phyloP scores from a whole-genome alignment of 345 rosid genomes.

The Garcia nutans region DNA sequence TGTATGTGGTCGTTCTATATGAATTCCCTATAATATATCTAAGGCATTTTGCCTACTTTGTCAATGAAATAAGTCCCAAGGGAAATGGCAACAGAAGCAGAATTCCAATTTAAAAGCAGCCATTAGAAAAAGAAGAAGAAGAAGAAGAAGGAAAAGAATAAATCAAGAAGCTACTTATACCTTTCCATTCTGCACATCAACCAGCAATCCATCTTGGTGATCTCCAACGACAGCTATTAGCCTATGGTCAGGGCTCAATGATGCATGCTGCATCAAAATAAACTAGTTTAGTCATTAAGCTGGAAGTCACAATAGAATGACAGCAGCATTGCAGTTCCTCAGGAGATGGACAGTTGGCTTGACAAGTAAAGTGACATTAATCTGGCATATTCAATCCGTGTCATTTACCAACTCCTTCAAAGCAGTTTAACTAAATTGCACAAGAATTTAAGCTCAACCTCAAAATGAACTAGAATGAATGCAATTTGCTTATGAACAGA shows the following conservation, averaged over 20 bases:
- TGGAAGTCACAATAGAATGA: background rate
- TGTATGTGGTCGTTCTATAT: background rate
- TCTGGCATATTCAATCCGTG: too few relatives aligned
- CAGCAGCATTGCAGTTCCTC: too few relatives aligned
- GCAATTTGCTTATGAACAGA: background rate
- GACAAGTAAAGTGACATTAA: background rate
- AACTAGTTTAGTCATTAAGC: background rate
- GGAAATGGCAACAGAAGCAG: background rate
- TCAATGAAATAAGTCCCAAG: background rate
- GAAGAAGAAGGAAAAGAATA: too few relatives aligned
- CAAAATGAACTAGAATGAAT: background rate
- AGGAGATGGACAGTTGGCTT: background rate
- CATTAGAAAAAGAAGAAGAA: too few relatives aligned
- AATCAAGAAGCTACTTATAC: slow-evolving; percentile 25
- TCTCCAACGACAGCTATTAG: slow-evolving; percentile 54
- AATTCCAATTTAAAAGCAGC: too few relatives aligned
- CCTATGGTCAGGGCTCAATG: slow-evolving; percentile 55
- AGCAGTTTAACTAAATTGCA: background rate
- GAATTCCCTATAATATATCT: background rate
- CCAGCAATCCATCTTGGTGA: slow-evolving; percentile 50
- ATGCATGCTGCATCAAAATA: slow-evolving; percentile 53
- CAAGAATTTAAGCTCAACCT: background rate
- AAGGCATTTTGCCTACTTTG: background rate
- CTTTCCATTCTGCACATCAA: slow-evolving; percentile 57
- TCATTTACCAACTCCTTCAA: background rate